Conservation (phyloP, 495 filamentous ascomycete genomes). For the Penicillium robsamsonii region DNA sequence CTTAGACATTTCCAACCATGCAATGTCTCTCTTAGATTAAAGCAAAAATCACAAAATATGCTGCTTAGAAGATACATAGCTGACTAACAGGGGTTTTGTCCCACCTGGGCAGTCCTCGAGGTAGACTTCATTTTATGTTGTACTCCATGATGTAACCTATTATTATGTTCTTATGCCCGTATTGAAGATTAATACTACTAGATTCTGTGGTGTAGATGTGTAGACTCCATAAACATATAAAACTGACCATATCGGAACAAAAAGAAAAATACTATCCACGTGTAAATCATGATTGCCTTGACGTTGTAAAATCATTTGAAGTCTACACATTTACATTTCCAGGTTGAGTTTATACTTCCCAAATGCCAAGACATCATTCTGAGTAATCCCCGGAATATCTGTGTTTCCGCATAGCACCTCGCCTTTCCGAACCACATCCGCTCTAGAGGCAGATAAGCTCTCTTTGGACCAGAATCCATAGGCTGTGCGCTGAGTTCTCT, state of each 20-base stretch:
- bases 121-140: neutral
- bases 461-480: constrained; percentile 9
- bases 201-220: neutral
- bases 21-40: neutral
- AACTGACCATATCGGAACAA: neutral
- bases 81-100: neutral
- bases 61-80: neutral
- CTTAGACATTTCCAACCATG: constrained; percentile 23
- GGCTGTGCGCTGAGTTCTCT: constrained; percentile 11
- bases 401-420: constrained; percentile 15
- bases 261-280: neutral
- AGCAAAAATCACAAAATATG: neutral
- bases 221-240: neutral
- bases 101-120: neutral
- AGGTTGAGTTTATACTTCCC: neutral
- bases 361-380: constrained; percentile 6
- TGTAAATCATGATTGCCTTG: neutral
- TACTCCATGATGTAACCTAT: neutral
- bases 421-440: constrained; percentile 13
- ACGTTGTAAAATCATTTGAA: neutral
- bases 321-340: neutral
- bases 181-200: neutral
- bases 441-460: constrained; percentile 11
- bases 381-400: constrained; percentile 11
- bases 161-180: neutral